A percentile compares a stretch with the other conserved stretches of the same genome.
These are phyloP conservation scores for Amesomyces nigricolor DNA, from an alignment of 2,329 filamentous ascomycete species.

Conservation along the genomic window DNA sequence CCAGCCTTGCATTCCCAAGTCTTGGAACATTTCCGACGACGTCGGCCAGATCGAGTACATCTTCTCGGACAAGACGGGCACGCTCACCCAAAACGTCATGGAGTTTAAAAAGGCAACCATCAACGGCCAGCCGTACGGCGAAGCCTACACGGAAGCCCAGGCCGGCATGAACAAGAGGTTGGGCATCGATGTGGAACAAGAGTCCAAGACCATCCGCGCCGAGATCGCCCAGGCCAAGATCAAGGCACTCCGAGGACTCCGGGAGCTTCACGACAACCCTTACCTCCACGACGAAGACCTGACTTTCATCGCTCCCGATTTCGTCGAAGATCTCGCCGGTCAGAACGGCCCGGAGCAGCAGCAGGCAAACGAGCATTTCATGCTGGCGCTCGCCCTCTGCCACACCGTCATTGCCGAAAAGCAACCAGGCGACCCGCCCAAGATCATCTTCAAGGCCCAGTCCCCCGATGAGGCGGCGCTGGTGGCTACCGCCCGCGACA, in stretches of 20 bases:
- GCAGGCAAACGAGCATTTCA: slow-evolving; percentile 77
- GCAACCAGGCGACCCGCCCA: slow-evolving; percentile 81
- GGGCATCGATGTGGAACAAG: slow-evolving; percentile 79
- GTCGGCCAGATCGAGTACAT: slow-evolving; percentile 98
- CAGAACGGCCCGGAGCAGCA: slow-evolving; percentile 71
- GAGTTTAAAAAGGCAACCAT: slow-evolving; percentile 98
- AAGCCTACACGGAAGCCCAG: slow-evolving; percentile 95
- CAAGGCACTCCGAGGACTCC: slow-evolving; percentile 65
- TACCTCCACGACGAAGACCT: slow-evolving; percentile 85
- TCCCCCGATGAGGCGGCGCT: slow-evolving; percentile 94
- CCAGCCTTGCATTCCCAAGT: slow-evolving; percentile 92
- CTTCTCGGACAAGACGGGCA: slow-evolving; percentile 92
- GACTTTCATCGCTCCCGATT: slow-evolving; percentile 89
- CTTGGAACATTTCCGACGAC: slow-evolving; percentile 98
- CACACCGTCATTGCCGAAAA: slow-evolving; percentile 93
- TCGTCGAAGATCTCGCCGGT: slow-evolving; percentile 75
- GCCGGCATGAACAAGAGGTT: slow-evolving; percentile 91
- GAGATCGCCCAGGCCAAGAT: slow-evolving; percentile 76
- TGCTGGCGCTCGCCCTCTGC: slow-evolving; percentile 91
- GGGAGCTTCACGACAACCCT: slow-evolving; percentile 78
- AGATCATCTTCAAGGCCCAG: slow-evolving; percentile 92
- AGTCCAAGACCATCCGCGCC: slow-evolving; percentile 63
- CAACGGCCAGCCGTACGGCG: slow-evolving; percentile 93
- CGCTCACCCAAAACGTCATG: slow-evolving; percentile 89
- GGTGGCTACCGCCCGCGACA: slow-evolving; percentile 88